Base-by-base conservation (phyloP, 2,329 filamentous ascomycete species). In the Acephala macrosclerotiorum region DNA sequence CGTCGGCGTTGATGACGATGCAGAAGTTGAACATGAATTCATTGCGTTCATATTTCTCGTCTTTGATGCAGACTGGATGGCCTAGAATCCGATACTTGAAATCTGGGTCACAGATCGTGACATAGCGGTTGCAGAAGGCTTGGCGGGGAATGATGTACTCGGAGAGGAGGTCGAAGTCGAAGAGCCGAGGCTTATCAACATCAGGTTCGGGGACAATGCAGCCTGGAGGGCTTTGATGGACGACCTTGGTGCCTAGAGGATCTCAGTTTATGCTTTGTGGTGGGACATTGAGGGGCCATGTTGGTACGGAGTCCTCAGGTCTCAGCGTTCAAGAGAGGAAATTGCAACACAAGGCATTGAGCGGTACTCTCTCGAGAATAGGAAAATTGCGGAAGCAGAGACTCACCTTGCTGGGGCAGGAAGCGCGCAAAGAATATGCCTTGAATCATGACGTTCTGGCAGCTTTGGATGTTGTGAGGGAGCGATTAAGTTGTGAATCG, bases 11-110 rank as follows among this genome's bases (percentile, higher is more conserved):
- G 58, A 97, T 84, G 33, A 97, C 91, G 53, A 98, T 83, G 66
- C 93, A 94, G 76, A 98, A 97, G 79, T 98, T 98, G 87, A 98
- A 99, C 76, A 97, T 97, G 83, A 97, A 98, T 79, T 97, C 93
- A 79, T 97, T 97, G 65, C 96, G 90, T 75, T 91, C 88, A 76
- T 98, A 97, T 72, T 91, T 90, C 63, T 89, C 86, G 70, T 94
- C 87, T 60, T 91, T 88, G 75, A 98, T 93, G 76, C 93, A 95
- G 61, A 98, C 91, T 0, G 96, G 96, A 74, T 94, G 93, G 18
- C 94, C 93, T 38, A 99, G 85, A 63, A 99, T 88, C 65, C 90
- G 89, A 78, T 94, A 91, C 70, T 87, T 87, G 71, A 84, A 83
- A 63, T 88, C 85, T 0, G 88, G 87, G 55, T 92, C 91, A 77